Evolutionary conservation across 1,139 yeast genomes (phyloP), one percentile per base, ranked within the genome.

Genomic region (Geotrichum citri-aurantii): DNA sequence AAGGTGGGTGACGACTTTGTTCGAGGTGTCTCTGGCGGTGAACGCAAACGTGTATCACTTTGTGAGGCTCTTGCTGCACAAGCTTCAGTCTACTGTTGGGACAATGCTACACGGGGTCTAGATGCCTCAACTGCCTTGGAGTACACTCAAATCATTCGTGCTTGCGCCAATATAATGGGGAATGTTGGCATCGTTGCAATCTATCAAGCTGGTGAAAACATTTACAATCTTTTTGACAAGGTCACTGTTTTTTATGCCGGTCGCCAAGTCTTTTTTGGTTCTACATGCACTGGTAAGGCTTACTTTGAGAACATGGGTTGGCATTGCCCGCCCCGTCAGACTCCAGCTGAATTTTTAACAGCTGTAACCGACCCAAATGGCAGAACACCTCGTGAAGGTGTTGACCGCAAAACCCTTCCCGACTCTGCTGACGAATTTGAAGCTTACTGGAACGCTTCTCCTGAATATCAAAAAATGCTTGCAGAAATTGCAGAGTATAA

Each of bases 41-140:
- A 81, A 68, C 73, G 84, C 61, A 81, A 81, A 69, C 76, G 85
- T 70, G 85, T 81, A 21, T 80, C 84, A 2, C 75, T 81, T 59
- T 84, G 82, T n/a, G 87, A 83, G 52, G 84, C 85, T 11, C 72
- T 81, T 66, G 81, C 83, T 17, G 78, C 81, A 70, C 75, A 80
- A 55, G 85, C 82, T 42, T 74, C 81, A 8, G 71, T 84, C 52
- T 81, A 81, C 65, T 81, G 84, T 67, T 84, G 87, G 86, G 89
- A 84, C 74, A 84, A 84, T 66, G 83, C 88, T 19, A 84, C 88
- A 10, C 77, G 88, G 71, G 89, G 88, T 67, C 75, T 84, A 63
- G 89, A 84, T 73, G 83, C 88, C 21, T 81, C 88, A 10, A 83
- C 88, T 40, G 88, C 88, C 29, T 76, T 84, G 63, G 87, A 83